A percentile compares a stretch with the other conserved stretches of the same genome.
Conservation (phyloP, 768 basidiomycete species). For the Piloderma croceum region DNA sequence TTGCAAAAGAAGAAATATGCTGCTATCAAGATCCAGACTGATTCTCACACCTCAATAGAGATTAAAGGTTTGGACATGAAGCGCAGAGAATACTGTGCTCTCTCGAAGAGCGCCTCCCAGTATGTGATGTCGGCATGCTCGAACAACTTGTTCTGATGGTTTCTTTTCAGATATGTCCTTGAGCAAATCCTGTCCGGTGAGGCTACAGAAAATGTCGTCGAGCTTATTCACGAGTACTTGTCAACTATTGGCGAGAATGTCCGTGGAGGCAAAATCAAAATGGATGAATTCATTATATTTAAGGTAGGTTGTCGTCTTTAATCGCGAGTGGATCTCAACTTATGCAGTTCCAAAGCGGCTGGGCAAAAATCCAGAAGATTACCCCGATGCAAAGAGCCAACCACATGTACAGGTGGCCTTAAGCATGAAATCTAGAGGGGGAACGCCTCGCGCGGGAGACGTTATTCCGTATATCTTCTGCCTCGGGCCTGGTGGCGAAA, state of each 20-base stretch:
- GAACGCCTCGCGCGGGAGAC: slow-evolving; percentile 77
- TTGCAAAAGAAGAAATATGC: slow-evolving; percentile 99
- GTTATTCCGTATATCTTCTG: slow-evolving; percentile 97
- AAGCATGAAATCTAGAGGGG: slow-evolving; percentile 80
- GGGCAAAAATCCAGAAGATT: slow-evolving; percentile 95
- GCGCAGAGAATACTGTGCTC: slow-evolving; percentile 85
- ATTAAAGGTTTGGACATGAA: slow-evolving; percentile 99
- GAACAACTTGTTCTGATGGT: too few species aligned
- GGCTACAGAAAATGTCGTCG: slow-evolving; percentile 81
- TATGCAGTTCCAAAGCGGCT: slow-evolving; percentile 54
- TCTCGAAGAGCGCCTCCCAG: slow-evolving; percentile 93
- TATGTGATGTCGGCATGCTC: slow-evolving; percentile 40
- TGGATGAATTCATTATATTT: slow-evolving; percentile 94
- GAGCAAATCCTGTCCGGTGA: slow-evolving; percentile 90
- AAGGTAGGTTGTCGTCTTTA: slow-evolving; percentile 51
- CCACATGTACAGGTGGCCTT: slow-evolving; percentile 97
- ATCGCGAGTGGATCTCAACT: neutral
- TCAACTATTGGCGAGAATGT: slow-evolving; percentile 71
- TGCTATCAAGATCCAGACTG: slow-evolving; percentile 89
- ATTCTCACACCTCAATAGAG: slow-evolving; percentile 70
- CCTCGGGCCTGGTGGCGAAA: slow-evolving; percentile 63
- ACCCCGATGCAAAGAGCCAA: slow-evolving; percentile 90
- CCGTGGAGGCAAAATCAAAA: slow-evolving; percentile 64
- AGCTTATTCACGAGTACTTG: slow-evolving; percentile 90
- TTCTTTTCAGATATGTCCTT: slow-evolving; percentile 66